Evolutionary conservation across 768 basidiomycete species (phyloP), one percentile per base, ranked within the genome.

Genomic region (Termitomyces sp.): DNA sequence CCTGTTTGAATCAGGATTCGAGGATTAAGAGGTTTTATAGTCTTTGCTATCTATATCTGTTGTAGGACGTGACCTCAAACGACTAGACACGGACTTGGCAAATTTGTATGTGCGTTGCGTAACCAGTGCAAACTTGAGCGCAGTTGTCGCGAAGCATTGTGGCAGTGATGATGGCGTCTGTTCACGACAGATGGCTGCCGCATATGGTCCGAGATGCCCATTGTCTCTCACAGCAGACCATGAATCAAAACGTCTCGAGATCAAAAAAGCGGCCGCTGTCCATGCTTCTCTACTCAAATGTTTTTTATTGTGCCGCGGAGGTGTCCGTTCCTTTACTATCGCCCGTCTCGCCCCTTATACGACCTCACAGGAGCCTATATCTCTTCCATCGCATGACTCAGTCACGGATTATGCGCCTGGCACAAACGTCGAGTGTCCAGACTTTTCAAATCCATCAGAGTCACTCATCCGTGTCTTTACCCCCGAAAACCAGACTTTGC

Each of bases 1-100:
- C 64, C 71, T 98, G 64, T 95, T 98, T 61, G 94, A 96, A 63
- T 65, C 73, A 54, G 75, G 76, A 28, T 86, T 84, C 64, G 85
- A 84, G 1, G 85, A 81, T 52, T 71, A 63, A 54, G 39, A 48
- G 41, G 8, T 50, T 34, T 39, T 39, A 21, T 39, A 39, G 25
- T 16, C 37, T 25, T 35, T 3, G 10, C 19, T 17, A 39, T 51
- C 10, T 51, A 37, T 51, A 51, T 51, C 17, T 51, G n/a, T 19
- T 40, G 50, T 50, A 27, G 49, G 35, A 50, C 35, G 21, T 5
- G 37, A 40, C 7, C 1, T 17, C 27, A 51, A 51, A 51, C n/a
- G 50, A 51, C 37, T 40, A 51, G 50, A 51, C 10, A 39, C n/a
- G 35, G 19, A 49, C 8, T 10, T 6, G 25, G 34, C 6, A 6